A percentile compares a stretch with the other conserved stretches of the same genome.
Conservation (phyloP, 305 asterid species). For the Striga hermonthica region DNA sequence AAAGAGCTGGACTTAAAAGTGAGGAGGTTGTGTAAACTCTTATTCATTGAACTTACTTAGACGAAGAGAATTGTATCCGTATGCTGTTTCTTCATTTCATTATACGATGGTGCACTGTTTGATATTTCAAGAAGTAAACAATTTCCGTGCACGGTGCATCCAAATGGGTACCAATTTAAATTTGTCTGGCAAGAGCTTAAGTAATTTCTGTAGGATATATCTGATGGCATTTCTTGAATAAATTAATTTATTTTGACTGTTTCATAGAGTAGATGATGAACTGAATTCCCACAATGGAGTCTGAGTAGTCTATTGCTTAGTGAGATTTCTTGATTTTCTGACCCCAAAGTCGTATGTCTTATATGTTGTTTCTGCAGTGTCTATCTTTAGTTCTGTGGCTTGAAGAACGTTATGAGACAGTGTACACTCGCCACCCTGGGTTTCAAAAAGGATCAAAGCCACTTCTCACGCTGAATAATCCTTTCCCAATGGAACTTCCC, state of each 20-base stretch:
- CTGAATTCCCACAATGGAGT: too few species aligned
- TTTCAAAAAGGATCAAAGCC: conserved; percentile 85
- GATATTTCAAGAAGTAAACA: not conserved
- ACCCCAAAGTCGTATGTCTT: not conserved
- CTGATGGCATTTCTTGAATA: not conserved
- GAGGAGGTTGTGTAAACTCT: conserved; percentile 16
- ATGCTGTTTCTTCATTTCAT: conserved; percentile 3
- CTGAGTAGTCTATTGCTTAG: not conserved
- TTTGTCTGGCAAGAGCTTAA: not conserved
- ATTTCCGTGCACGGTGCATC: not conserved
- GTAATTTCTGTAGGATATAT: too few species aligned
- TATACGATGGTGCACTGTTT: not conserved
- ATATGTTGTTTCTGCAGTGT: conserved; percentile 50
- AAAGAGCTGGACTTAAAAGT: too few species aligned
- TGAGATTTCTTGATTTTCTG: not conserved
- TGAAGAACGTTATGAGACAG: conserved; percentile 86
- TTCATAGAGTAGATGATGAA: too few species aligned
- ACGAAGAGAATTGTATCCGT: not conserved
- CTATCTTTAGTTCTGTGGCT: conserved; percentile 87
- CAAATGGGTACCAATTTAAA: not conserved
- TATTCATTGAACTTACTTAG: not conserved
- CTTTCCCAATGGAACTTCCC: conserved; percentile 93
- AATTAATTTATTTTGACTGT: not conserved
- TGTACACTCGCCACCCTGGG: conserved; percentile 86
- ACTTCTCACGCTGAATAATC: conserved; percentile 77